A percentile compares a stretch with the other conserved stretches of the same genome.
Conservation (phyloP, 1,284 basidiomycete genomes). For the Cutaneotrichosporon spelunceum region DNA sequence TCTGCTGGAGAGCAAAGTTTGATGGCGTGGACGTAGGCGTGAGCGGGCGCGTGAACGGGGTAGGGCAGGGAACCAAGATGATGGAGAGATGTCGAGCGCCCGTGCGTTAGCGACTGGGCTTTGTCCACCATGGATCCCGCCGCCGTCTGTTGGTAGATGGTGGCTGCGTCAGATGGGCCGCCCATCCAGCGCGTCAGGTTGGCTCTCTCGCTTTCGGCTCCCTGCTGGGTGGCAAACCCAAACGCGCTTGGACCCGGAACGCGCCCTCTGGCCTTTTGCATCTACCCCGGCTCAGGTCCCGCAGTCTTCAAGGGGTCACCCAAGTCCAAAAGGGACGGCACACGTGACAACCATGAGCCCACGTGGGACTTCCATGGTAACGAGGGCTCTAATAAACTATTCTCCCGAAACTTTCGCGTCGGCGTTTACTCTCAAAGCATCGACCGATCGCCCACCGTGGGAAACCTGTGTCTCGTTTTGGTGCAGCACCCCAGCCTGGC, state of each 20-base stretch:
- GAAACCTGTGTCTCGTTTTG: conserved; percentile 1
- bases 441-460: background rate
- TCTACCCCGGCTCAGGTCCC: too few species aligned
- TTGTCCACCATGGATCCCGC: background rate
- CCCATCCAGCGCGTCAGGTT: background rate
- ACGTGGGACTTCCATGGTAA: background rate
- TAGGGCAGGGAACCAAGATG: background rate
- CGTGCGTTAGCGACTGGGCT: background rate
- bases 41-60: background rate
- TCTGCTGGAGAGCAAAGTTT: too few species aligned
- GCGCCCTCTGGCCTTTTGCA: background rate
- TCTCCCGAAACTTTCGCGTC: background rate
- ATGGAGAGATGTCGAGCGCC: background rate
- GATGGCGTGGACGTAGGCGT: background rate
- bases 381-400: background rate
- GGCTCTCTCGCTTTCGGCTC: too few species aligned
- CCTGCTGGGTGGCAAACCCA: background rate
- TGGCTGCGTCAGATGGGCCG: background rate
- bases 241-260: background rate
- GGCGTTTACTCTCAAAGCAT: background rate
- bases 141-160: background rate
- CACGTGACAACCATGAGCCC: background rate
- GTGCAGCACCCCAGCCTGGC: background rate
- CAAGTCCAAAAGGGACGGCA: background rate
- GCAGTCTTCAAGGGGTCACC: background rate